Evolutionary conservation across 768 basidiomycete genomes (phyloP).

Genomic region (Galerina marginata): DNA sequence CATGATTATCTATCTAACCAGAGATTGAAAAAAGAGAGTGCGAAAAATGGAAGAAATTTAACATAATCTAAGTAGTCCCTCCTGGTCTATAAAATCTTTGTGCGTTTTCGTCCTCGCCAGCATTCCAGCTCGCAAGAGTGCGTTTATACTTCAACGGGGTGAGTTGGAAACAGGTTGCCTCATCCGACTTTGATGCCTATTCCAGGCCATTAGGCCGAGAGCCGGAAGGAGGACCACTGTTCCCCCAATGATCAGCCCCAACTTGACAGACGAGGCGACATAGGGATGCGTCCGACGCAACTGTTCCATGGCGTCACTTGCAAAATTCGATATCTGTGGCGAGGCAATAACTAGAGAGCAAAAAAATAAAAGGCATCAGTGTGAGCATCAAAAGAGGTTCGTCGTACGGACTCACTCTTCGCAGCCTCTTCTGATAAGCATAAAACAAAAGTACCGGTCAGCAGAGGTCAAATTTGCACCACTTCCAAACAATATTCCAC

Average conservation of each 20-base stretch:
- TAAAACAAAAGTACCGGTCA: not conserved
- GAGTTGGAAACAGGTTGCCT: no score
- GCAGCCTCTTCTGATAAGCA: constrained; percentile 13
- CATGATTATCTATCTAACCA: no score
- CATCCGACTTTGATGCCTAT: constrained; percentile 12
- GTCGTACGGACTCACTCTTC: constrained; percentile 18
- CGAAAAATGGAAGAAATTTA: no score
- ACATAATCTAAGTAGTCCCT: no score
- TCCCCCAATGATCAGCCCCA: constrained; percentile 34
- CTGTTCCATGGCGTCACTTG: constrained; percentile 20
- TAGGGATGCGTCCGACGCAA: constrained; percentile 30
- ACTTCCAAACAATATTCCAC: not conserved
- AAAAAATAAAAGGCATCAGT: not conserved
- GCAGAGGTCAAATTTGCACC: not conserved
- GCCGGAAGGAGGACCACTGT: constrained; percentile 31
- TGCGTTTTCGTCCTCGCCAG: no score
- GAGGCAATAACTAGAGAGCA: constrained; percentile 13
- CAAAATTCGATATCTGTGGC: constrained; percentile 14
- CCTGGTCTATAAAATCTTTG: no score
- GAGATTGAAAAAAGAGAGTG: no score
- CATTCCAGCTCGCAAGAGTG: no score
- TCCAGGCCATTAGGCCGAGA: constrained; percentile 30
- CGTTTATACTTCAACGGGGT: no score
- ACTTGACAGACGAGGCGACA: constrained; percentile 28
- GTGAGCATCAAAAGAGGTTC: not conserved